Evolutionary conservation across 2,329 filamentous ascomycete genomes (phyloP).

Genomic region (Furcasterigmium furcatum): DNA sequence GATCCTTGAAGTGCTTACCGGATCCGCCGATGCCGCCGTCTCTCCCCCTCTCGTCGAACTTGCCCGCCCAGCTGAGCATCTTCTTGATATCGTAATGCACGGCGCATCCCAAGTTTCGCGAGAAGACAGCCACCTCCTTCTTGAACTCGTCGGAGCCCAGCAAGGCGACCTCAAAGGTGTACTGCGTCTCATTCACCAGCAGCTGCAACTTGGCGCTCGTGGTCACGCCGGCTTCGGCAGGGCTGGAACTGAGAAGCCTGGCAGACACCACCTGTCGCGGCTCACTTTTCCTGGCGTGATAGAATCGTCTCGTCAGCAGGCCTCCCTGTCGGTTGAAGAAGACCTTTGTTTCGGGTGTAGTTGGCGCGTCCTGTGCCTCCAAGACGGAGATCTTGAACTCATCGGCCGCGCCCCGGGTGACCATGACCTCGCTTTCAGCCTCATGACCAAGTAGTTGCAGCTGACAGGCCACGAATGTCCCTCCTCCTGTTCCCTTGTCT

Average conservation of each 20-base stretch:
- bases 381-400: not conserved
- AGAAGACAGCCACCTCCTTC: conserved; percentile 2
- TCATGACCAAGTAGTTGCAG: not conserved
- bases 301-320: conserved; percentile 2
- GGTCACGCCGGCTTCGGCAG: not conserved
- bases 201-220: not conserved
- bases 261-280: not conserved
- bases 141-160: not conserved
- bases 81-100: not conserved
- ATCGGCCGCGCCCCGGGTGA: not conserved
- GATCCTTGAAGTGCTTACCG: not conserved
- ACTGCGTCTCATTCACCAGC: not conserved
- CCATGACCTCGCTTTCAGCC: not conserved
- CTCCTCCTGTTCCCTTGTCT: not conserved
- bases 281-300: not conserved
- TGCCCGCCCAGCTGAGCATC: conserved; percentile 3
- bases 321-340: conserved; percentile 6
- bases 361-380: not conserved
- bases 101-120: not conserved
- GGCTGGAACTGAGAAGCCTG: not conserved
- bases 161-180: not conserved
- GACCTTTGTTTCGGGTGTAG: conserved; percentile 1
- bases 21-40: not conserved
- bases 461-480: conserved; percentile 2
- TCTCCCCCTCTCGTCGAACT: conserved; percentile 1